phyloP scores from a whole-genome alignment of 305 asterid species.

The Rubia tinctorum region DNA sequence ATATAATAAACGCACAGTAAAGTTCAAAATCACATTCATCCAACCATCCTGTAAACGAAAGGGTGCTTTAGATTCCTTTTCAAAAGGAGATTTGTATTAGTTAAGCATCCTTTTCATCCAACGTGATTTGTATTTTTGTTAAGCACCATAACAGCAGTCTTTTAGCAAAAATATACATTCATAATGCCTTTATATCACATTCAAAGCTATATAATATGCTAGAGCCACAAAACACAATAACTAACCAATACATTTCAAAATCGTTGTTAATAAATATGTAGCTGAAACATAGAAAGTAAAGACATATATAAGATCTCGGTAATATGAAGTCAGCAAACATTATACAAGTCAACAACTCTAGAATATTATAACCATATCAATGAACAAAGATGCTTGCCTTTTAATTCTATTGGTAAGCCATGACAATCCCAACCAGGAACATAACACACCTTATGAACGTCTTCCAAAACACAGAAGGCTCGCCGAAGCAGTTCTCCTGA shows the following conservation, averaged over 20 bases:
- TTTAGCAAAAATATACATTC: background rate
- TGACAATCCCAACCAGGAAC: conserved; percentile 99
- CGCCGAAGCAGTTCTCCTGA: conserved; percentile 52
- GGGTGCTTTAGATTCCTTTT: no score
- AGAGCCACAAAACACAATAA: background rate
- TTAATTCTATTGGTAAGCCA: conserved; percentile 97
- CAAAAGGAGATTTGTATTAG: no score
- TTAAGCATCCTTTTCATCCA: no score
- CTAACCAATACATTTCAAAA: background rate
- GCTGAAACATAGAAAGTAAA: background rate
- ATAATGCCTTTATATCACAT: background rate
- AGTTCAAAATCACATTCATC: no score
- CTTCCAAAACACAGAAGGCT: conserved; percentile 51
- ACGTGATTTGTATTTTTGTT: background rate
- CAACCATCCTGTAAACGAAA: no score
- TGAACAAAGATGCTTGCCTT: conserved; percentile 47
- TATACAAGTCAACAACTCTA: background rate
- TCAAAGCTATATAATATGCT: no score
- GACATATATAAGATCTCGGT: background rate
- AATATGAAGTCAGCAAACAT: background rate
- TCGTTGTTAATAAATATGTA: background rate
- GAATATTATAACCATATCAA: no score
- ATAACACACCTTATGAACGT: conserved; percentile 69
- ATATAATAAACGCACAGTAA: no score
- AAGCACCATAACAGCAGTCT: background rate